phyloP scores from a whole-genome alignment of 371 early-diverging fungal genomes.

The Actinomucor elegans region DNA sequence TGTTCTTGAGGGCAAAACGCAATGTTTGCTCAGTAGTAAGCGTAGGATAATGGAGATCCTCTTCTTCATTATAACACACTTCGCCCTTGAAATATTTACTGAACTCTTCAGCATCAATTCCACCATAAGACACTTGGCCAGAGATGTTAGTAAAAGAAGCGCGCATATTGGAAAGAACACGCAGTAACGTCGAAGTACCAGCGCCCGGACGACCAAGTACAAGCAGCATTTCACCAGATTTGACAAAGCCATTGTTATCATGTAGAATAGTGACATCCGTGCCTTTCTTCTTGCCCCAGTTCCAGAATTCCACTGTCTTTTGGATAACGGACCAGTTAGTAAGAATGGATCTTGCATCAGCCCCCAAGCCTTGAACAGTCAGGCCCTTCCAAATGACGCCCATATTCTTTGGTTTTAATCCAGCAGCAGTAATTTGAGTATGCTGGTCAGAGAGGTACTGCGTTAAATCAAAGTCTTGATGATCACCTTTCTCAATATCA shows the following conservation, averaged over 20 bases:
- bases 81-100: conserved; percentile 58
- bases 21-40: conserved; percentile 70
- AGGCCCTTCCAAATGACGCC: conserved; percentile 48
- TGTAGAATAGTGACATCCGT: conserved; percentile 41
- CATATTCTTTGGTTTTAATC: conserved; percentile 43
- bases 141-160: conserved; percentile 53
- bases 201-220: conserved; percentile 74
- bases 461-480: conserved; percentile 33
- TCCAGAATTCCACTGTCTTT: conserved; percentile 22
- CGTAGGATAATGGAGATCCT: conserved; percentile 72
- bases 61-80: conserved; percentile 69
- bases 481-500: background rate
- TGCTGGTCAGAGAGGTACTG: conserved; percentile 20
- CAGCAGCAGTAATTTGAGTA: conserved; percentile 28
- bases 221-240: conserved; percentile 71
- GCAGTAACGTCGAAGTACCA: conserved; percentile 69
- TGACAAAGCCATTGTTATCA: conserved; percentile 57
- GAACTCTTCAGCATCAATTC: conserved; percentile 58
- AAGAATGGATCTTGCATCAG: conserved; percentile 37
- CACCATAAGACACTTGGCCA: conserved; percentile 63
- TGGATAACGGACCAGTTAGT: conserved; percentile 22
- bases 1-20: conserved; percentile 64
- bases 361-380: conserved; percentile 41
- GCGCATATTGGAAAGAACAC: conserved; percentile 65
- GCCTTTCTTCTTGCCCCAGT: conserved; percentile 22